Evolutionary conservation across 2,329 filamentous ascomycete genomes (phyloP).

Genomic region (Fusarium sp.): DNA sequence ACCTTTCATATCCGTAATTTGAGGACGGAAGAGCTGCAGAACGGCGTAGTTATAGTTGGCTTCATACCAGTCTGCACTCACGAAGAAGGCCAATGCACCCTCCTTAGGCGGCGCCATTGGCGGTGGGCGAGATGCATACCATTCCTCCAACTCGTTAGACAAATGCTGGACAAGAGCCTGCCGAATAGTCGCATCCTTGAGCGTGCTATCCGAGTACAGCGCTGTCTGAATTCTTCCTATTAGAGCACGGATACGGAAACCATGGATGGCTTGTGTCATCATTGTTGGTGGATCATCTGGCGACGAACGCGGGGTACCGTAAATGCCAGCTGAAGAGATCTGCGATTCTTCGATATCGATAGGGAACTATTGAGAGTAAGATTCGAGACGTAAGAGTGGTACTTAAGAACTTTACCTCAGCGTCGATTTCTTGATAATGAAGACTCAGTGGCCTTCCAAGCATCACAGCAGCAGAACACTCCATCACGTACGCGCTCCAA

Average conservation of each 20-base stretch:
- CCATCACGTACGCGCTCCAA: too few species aligned
- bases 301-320: not conserved
- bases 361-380: not conserved
- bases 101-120: not conserved
- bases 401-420: too few species aligned
- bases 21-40: too few species aligned
- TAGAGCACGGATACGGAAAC: not conserved
- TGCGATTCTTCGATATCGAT: not conserved
- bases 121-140: not conserved
- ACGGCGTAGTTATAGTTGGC: not conserved
- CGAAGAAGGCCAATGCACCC: not conserved
- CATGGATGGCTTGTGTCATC: constrained; percentile 1
- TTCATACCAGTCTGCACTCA: constrained; percentile 2
- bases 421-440: too few species aligned
- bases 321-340: not conserved
- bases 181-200: not conserved
- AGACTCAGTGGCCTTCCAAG: too few species aligned
- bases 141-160: not conserved
- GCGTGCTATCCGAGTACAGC: not conserved
- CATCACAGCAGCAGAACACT: too few species aligned
- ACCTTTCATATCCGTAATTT: too few species aligned
- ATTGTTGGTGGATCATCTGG: not conserved
- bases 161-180: not conserved
- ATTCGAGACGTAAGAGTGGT: too few species aligned
- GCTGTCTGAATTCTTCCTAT: not conserved